Conservation (phyloP, 1,284 basidiomycete genomes). For the Austropuccinia psidii region DNA sequence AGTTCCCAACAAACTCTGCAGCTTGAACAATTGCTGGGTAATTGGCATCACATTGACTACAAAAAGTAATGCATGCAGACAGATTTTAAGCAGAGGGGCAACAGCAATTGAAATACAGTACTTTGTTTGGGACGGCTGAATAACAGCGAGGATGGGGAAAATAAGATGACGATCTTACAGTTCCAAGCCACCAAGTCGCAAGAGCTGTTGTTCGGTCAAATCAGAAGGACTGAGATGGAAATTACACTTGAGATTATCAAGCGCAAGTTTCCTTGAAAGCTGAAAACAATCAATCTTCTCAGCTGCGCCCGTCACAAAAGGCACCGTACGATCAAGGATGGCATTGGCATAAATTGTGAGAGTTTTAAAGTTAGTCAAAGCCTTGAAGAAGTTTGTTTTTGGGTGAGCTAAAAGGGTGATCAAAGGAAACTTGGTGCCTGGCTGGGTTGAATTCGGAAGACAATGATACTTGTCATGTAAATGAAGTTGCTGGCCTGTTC, state of each 20-base stretch:
- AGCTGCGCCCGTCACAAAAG: constrained; percentile 42
- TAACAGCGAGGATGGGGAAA: too few relatives aligned
- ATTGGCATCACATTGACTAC: constrained; percentile 3
- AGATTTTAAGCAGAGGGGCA: too few relatives aligned
- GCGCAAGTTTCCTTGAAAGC: not conserved
- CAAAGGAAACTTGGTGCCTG: constrained; percentile 58
- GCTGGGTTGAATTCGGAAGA: constrained; percentile 47
- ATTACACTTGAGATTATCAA: not conserved
- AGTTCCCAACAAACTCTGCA: not conserved
- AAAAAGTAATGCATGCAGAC: too few relatives aligned
- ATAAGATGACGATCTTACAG: not conserved
- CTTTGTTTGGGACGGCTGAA: too few relatives aligned
- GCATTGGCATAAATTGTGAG: constrained; percentile 78
- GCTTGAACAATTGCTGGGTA: not conserved
- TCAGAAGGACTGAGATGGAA: not conserved
- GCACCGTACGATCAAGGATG: constrained; percentile 46
- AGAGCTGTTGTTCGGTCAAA: constrained; percentile 15
- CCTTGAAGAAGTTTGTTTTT: constrained; percentile 70
- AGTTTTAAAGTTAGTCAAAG: constrained; percentile 61
- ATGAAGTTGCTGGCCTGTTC: constrained; percentile 76
- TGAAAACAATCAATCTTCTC: constrained; percentile 14
- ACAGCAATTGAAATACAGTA: too few relatives aligned
- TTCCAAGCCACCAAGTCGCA: constrained; percentile 12
- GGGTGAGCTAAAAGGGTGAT: constrained; percentile 79
- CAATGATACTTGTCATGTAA: constrained; percentile 60